These are phyloP conservation scores for Brasilioporus rufonigricans DNA, from an alignment of 768 basidiomycete species.

Conservation along the genomic window DNA sequence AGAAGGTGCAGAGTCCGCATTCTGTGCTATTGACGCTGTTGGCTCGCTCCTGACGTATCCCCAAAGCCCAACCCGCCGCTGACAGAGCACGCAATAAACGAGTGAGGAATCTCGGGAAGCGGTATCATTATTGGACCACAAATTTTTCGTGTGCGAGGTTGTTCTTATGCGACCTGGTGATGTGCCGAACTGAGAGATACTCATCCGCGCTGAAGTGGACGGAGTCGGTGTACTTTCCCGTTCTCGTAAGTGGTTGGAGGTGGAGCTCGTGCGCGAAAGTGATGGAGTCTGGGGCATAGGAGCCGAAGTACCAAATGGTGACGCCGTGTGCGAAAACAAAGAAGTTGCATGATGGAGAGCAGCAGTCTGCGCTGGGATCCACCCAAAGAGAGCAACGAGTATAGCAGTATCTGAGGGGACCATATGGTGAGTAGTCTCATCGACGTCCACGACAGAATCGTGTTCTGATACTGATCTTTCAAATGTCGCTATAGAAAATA, in stretches of 20 bases:
- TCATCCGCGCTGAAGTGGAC: slow-evolving; percentile 20
- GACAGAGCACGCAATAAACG: slow-evolving; percentile 67
- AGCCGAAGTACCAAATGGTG: slow-evolving; percentile 29
- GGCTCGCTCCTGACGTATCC: slow-evolving; percentile 46
- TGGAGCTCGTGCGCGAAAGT: slow-evolving; percentile 33
- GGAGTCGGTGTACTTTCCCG: slow-evolving; percentile 22
- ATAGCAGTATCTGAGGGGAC: slow-evolving; percentile 40
- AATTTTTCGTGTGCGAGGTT: slow-evolving; percentile 7
- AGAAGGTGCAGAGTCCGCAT: slow-evolving; percentile 17
- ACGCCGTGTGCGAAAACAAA: slow-evolving; percentile 25
- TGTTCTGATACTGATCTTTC: slow-evolving; percentile 31
- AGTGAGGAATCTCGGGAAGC: slow-evolving; percentile 45
- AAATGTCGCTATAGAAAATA: slow-evolving; percentile 36
- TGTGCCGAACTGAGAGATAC: slow-evolving; percentile 13
- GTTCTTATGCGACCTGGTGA: slow-evolving; percentile 15
- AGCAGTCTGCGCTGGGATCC: slow-evolving; percentile 37
- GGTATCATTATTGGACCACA: background rate
- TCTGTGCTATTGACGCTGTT: slow-evolving; percentile 3
- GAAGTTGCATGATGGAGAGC: slow-evolving; percentile 14
- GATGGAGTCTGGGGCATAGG: slow-evolving; percentile 32
- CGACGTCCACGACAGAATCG: slow-evolving; percentile 8
- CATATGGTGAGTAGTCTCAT: slow-evolving; percentile 6
- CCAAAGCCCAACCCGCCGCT: slow-evolving; percentile 80
- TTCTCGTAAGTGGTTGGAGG: slow-evolving; percentile 22
- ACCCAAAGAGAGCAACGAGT: slow-evolving; percentile 48